phyloP scores from a whole-genome alignment of 495 filamentous ascomycete genomes.

The Aspergillus kassunensis region DNA sequence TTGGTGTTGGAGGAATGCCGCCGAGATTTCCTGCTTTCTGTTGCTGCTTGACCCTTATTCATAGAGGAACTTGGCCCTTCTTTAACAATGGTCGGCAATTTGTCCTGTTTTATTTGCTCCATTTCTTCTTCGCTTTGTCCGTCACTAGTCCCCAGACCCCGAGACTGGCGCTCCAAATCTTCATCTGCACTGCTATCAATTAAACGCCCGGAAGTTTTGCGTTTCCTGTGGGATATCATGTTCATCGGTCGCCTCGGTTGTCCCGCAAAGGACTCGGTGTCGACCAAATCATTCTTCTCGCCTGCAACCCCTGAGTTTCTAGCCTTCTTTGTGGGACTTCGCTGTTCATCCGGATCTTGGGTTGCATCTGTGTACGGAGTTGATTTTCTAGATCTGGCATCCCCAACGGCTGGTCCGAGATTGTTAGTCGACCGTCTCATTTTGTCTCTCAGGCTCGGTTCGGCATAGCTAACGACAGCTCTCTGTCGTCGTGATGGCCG shows the following conservation, averaged over 20 bases:
- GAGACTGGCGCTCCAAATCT: neutral
- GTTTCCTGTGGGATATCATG: conserved; percentile 28
- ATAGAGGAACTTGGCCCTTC: neutral
- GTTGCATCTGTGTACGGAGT: conserved; percentile 25
- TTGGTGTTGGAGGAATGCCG: conserved; percentile 40
- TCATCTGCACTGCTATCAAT: neutral
- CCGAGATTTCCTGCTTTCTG: conserved; percentile 24
- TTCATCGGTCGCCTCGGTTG: conserved; percentile 12
- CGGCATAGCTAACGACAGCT: conserved; percentile 73
- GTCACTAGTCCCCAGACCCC: neutral
- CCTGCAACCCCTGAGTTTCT: conserved; percentile 10
- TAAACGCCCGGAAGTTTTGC: conserved; percentile 24
- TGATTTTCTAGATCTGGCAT: conserved; percentile 40
- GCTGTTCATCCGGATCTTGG: conserved; percentile 13
- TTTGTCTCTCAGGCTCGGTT: conserved; percentile 80
- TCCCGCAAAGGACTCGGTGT: neutral
- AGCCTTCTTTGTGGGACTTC: conserved; percentile 1
- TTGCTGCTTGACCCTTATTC: conserved; percentile 10
- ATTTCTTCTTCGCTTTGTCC: conserved; percentile 1
- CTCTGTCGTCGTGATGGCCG: conserved; percentile 63
- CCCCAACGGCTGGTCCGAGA: conserved; percentile 65
- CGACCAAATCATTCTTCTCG: conserved; percentile 1
- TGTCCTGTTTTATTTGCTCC: neutral
- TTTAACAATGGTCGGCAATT: neutral
- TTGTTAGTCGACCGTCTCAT: conserved; percentile 80